phyloP scores from a whole-genome alignment of 176 grass and related monocot species.

The Bonia amplexicaulis region DNA sequence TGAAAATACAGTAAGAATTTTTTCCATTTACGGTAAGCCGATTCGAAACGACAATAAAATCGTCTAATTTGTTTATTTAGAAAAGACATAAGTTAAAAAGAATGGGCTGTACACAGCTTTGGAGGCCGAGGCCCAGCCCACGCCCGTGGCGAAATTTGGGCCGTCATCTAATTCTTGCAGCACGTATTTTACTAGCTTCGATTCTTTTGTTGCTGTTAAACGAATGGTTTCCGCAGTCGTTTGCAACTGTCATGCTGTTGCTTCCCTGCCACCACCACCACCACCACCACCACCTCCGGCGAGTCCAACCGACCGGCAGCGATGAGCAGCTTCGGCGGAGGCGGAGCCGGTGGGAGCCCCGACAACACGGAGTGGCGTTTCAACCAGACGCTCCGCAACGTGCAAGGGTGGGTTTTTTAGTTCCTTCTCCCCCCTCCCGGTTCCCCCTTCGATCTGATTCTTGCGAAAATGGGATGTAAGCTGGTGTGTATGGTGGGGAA shows the following conservation, averaged over 20 bases:
- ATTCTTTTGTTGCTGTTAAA: not conserved
- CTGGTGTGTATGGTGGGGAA: not conserved
- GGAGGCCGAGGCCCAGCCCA: not conserved
- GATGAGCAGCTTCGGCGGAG: slow-evolving; percentile 18
- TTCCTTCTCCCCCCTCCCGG: not conserved
- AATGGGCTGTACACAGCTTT: too few species aligned
- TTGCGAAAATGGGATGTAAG: not conserved
- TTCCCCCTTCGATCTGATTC: not conserved
- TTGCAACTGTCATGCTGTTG: not conserved
- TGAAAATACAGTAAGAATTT: too few species aligned
- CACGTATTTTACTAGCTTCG: not conserved
- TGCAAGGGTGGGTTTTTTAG: slow-evolving; percentile 62
- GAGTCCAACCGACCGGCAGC: not conserved
- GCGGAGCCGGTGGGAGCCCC: slow-evolving; percentile 40
- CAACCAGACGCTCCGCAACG: slow-evolving; percentile 88
- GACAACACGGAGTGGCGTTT: slow-evolving; percentile 91
- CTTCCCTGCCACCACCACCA: not conserved
- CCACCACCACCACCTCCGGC: not conserved
- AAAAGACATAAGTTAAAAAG: too few species aligned
- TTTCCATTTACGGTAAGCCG: too few species aligned
- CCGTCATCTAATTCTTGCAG: not conserved
- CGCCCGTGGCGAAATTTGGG: not conserved
- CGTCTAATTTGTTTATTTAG: too few species aligned
- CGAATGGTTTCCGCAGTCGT: not conserved
- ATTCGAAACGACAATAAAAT: rapidly evolving